phyloP scores from a whole-genome alignment of 2,329 filamentous ascomycete genomes.

The Ophiostoma himal-ulmi region DNA sequence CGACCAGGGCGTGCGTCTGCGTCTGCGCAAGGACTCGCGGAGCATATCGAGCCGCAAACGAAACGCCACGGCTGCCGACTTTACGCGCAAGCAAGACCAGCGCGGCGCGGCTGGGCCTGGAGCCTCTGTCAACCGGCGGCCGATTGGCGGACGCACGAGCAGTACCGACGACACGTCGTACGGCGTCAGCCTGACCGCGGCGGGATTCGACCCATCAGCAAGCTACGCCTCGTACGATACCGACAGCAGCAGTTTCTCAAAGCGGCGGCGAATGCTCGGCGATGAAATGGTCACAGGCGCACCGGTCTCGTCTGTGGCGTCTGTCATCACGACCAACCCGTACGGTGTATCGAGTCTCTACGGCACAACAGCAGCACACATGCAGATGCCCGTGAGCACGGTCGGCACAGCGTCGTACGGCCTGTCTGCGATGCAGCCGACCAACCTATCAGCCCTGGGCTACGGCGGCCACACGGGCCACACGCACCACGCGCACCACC shows the following conservation, averaged over 20 bases:
- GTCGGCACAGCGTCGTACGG: constrained; percentile 24
- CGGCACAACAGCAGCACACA: background rate
- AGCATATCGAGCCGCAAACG: constrained; percentile 47
- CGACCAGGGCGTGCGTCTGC: constrained; percentile 77
- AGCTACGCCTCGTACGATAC: constrained; percentile 21
- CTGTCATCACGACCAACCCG: background rate
- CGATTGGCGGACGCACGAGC: background rate
- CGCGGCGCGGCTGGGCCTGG: background rate
- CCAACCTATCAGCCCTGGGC: background rate
- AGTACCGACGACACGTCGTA: constrained; percentile 16
- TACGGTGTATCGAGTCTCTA: background rate
- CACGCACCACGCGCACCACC: constrained; percentile 9
- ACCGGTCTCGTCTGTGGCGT: background rate
- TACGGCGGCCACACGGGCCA: constrained; percentile 13
- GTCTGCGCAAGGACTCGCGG: constrained; percentile 76
- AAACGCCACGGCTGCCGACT: constrained; percentile 32
- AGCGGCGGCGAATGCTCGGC: constrained; percentile 22
- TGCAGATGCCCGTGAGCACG: constrained; percentile 20
- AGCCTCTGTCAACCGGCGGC: background rate
- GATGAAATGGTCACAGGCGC: constrained; percentile 8
- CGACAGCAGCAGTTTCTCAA: constrained; percentile 12
- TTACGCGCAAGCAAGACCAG: constrained; percentile 25
- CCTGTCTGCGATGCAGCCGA: constrained; percentile 16
- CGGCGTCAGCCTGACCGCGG: constrained; percentile 3
- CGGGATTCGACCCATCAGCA: constrained; percentile 15